Evolutionary conservation across 2,329 filamentous ascomycete species (phyloP).

Genomic region (Cytospora piceicola): DNA sequence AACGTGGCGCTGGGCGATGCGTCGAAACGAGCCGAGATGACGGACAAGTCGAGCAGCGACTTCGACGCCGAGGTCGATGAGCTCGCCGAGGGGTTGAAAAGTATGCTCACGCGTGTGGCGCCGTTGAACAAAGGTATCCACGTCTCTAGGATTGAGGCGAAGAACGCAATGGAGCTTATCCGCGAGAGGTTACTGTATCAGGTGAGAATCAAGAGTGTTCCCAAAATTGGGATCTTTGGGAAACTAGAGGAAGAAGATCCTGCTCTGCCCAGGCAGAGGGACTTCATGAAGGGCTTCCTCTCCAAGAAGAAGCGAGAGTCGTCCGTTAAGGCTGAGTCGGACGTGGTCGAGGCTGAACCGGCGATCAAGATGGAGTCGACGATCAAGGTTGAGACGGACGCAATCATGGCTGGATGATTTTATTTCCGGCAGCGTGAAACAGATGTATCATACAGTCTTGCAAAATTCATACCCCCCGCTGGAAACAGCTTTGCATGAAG

Average conservation of each 20-base stretch:
- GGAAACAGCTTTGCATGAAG: slow-evolving; percentile 3
- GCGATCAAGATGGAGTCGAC: background rate
- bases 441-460: slow-evolving; percentile 17
- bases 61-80: slow-evolving; percentile 76
- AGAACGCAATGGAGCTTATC: slow-evolving; percentile 75
- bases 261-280: slow-evolving; percentile 49
- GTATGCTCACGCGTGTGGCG: slow-evolving; percentile 65
- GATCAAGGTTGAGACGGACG: slow-evolving; percentile 5
- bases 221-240: slow-evolving; percentile 58
- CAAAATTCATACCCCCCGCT: slow-evolving; percentile 9
- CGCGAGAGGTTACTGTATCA: slow-evolving; percentile 72
- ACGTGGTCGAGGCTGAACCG: slow-evolving; percentile 9
- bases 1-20: slow-evolving; percentile 76
- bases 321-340: background rate
- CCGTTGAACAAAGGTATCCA: slow-evolving; percentile 71
- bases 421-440: background rate
- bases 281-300: slow-evolving; percentile 55
- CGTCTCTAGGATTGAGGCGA: slow-evolving; percentile 74
- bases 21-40: slow-evolving; percentile 32
- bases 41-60: slow-evolving; percentile 28
- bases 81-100: slow-evolving; percentile 63
- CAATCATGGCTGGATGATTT: slow-evolving; percentile 17
- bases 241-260: slow-evolving; percentile 42
- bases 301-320: slow-evolving; percentile 35
- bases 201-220: slow-evolving; percentile 66